phyloP scores from a whole-genome alignment of 495 filamentous ascomycete species.

The Penicillium mononematosum region DNA sequence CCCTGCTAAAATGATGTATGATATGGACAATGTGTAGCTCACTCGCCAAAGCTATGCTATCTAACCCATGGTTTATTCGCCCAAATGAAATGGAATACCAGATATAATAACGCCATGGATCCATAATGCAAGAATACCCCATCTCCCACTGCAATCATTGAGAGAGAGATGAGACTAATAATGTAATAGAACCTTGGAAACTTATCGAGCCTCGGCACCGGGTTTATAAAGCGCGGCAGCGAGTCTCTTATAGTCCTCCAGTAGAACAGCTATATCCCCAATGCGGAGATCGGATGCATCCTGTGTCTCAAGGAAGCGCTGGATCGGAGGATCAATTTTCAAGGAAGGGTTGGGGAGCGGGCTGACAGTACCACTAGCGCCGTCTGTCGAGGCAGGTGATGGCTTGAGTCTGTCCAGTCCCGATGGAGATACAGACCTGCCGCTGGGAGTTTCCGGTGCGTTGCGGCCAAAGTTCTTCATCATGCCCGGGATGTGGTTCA shows the following conservation, averaged over 20 bases:
- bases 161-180: not conserved
- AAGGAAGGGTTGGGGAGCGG: conserved; percentile 16
- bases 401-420: conserved; percentile 32
- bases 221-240: conserved; percentile 48
- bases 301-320: conserved; percentile 77
- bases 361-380: conserved; percentile 18
- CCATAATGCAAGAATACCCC: conserved; percentile 14
- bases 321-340: conserved; percentile 68
- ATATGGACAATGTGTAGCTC: conserved; percentile 19
- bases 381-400: conserved; percentile 27
- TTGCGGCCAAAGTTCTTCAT: conserved; percentile 73
- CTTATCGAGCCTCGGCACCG: conserved; percentile 28
- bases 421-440: conserved; percentile 27
- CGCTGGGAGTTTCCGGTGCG: conserved; percentile 36
- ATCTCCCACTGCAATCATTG: not conserved
- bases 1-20: conserved; percentile 14
- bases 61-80: conserved; percentile 16
- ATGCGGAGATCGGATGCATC: conserved; percentile 76
- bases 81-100: conserved; percentile 17
- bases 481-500: conserved; percentile 73
- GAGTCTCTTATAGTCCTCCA: conserved; percentile 85
- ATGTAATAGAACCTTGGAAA: not conserved
- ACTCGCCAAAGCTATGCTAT: conserved; percentile 14
- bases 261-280: conserved; percentile 75
- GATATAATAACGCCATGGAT: conserved; percentile 18